A percentile compares a stretch with the other conserved stretches of the same genome.
These are phyloP conservation scores for Forsythia viridissima DNA, from an alignment of 257 asterid species.

Conservation along the genomic window DNA sequence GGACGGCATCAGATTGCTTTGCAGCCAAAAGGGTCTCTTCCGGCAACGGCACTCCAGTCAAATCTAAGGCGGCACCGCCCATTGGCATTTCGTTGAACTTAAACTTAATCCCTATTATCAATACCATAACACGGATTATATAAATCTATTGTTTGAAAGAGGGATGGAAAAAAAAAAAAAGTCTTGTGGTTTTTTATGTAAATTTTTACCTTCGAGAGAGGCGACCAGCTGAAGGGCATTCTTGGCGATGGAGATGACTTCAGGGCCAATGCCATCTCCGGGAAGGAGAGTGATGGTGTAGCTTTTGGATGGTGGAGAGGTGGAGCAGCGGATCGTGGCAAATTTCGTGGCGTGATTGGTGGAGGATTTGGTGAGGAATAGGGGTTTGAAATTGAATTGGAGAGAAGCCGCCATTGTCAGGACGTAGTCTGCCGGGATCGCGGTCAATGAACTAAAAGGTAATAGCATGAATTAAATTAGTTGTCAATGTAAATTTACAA, in stretches of 20 bases:
- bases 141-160: not conserved
- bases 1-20: constrained; percentile 84
- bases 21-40: constrained; percentile 82
- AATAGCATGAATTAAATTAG: too few species aligned
- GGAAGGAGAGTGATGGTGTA: constrained; percentile 87
- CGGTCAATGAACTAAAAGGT: not conserved
- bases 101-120: constrained; percentile 61
- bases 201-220: constrained; percentile 67
- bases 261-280: constrained; percentile 97
- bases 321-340: constrained; percentile 58
- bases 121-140: constrained; percentile 1
- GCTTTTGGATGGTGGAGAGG: constrained; percentile 53
- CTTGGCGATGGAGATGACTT: constrained; percentile 82
- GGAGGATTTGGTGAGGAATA: constrained; percentile 30
- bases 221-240: constrained; percentile 64
- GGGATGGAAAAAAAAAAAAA: not conserved
- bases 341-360: constrained; percentile 36
- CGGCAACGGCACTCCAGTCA: constrained; percentile 93
- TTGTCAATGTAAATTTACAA: too few species aligned
- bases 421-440: not conserved
- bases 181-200: not conserved
- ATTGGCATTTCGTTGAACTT: constrained; percentile 86
- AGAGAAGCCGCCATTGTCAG: constrained; percentile 66
- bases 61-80: constrained; percentile 97
- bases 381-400: constrained; percentile 44